Evolutionary conservation across 2,329 filamentous ascomycete genomes (phyloP).

Genomic region (Neonectria neomacrospora): DNA sequence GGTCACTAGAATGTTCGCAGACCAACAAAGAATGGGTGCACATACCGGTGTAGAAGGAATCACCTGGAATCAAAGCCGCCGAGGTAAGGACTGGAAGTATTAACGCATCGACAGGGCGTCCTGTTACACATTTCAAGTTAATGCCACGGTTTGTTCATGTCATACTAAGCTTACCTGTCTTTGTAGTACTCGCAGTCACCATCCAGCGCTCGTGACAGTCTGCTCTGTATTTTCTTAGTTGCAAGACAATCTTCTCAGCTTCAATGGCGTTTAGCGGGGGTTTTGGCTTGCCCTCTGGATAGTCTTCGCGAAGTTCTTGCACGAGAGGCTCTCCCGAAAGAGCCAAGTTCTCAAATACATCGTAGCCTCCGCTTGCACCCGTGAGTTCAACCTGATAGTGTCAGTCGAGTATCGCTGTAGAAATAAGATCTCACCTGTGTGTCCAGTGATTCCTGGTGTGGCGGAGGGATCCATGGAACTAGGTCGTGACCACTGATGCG

Average conservation of each 20-base stretch:
- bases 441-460: neutral
- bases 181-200: neutral
- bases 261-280: neutral
- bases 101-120: too few species aligned
- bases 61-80: too few species aligned
- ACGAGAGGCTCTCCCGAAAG: constrained; percentile 66
- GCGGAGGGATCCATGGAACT: neutral
- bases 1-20: neutral
- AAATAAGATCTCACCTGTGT: neutral
- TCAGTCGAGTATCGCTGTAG: neutral
- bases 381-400: too few species aligned
- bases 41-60: too few species aligned
- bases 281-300: constrained; percentile 55
- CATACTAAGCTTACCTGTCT: neutral
- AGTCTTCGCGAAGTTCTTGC: constrained; percentile 52
- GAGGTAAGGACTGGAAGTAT: too few species aligned
- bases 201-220: neutral
- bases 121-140: neutral
- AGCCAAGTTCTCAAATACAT: constrained; percentile 49
- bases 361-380: neutral
- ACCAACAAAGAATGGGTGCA: too few species aligned
- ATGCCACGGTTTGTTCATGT: too few species aligned
- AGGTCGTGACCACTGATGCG: too few species aligned
- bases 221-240: neutral
- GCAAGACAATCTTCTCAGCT: neutral